Evolutionary conservation across 1,139 yeast genomes (phyloP).

Genomic region (Blastobotrys petasosporus): DNA sequence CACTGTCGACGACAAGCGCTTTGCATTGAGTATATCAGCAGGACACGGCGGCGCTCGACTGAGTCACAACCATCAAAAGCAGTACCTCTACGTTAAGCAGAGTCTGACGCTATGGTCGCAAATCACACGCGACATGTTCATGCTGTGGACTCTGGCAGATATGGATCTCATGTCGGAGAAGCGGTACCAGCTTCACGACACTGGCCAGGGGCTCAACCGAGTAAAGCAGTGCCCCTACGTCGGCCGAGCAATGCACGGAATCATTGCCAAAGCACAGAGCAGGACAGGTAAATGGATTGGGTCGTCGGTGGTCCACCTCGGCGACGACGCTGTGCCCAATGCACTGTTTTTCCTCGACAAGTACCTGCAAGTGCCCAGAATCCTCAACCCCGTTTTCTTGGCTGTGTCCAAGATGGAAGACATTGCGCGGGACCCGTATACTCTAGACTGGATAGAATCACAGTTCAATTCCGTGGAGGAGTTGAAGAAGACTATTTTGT

Average conservation of each 20-base stretch:
- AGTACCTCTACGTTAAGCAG: conserved; percentile 62
- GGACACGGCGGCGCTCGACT: conserved; percentile 63
- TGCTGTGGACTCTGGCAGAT: conserved; percentile 67
- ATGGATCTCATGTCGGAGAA: conserved; percentile 47
- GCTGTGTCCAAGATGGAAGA: conserved; percentile 49
- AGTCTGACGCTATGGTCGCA: conserved; percentile 66
- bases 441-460: conserved; percentile 44
- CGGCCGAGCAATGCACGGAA: conserved; percentile 60
- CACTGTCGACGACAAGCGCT: conserved; percentile 31
- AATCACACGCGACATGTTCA: conserved; percentile 67
- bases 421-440: conserved; percentile 42
- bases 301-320: conserved; percentile 66
- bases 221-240: conserved; percentile 64
- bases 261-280: conserved; percentile 54
- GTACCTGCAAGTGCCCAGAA: conserved; percentile 68
- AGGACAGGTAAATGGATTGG: conserved; percentile 67
- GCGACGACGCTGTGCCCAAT: conserved; percentile 75
- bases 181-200: conserved; percentile 55
- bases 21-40: conserved; percentile 53
- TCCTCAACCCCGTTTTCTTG: conserved; percentile 60
- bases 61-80: conserved; percentile 63
- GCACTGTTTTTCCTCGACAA: conserved; percentile 69
- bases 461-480: conserved; percentile 52
- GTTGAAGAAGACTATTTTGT: conserved; percentile 47
- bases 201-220: conserved; percentile 73